Evolutionary conservation across 2,329 filamentous ascomycete species (phyloP), one percentile per base, ranked within the genome.

Genomic region (Myriosclerotinia scirpicola): DNA sequence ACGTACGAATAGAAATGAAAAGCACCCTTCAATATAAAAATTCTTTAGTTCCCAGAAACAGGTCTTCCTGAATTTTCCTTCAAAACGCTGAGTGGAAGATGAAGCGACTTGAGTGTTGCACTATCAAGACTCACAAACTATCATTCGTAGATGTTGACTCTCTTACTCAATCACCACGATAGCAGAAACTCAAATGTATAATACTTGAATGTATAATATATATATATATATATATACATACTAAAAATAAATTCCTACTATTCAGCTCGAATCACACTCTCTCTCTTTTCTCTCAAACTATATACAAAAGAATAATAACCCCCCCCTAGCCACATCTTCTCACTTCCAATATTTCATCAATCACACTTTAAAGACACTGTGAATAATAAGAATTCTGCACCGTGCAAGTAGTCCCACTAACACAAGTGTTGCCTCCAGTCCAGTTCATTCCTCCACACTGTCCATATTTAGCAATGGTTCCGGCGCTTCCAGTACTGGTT

Each of bases 361-460:
- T n/a, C 20, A 46, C 7, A 20, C n/a, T n/a, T 65, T 71, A 71
- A 67, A 73, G 65, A 59, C 73, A 74, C 52, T 74, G 73, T 1
- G 69, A 73, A 56, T 75, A 75, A 48, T 68, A 75, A 22, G 54
- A 56, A 67, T 71, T 75, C 5, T 66, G 60, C 17, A 53, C 66
- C 2, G 64, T 71, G 55, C 74, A 75, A 9, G 67, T 71, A 5
- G 69, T 70, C 0, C 73, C 74, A 20, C 63, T 65, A 60, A 70
- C 72, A 70, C 74, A 75, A 54, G 67, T 65, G 3, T 69, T 69
- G 15, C 61, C 59, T 1, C 74, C 74, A 0, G 69, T 72, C 73
- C 73, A 75, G 0, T 65, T 68, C 26, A 7, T 34, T 2, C 74
- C 74, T 17, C 72, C 74, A 66, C 74, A 75, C 64, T 75, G 71